Conservation (phyloP, 192 early-diverging fungal species). For the Backusella luteola region DNA sequence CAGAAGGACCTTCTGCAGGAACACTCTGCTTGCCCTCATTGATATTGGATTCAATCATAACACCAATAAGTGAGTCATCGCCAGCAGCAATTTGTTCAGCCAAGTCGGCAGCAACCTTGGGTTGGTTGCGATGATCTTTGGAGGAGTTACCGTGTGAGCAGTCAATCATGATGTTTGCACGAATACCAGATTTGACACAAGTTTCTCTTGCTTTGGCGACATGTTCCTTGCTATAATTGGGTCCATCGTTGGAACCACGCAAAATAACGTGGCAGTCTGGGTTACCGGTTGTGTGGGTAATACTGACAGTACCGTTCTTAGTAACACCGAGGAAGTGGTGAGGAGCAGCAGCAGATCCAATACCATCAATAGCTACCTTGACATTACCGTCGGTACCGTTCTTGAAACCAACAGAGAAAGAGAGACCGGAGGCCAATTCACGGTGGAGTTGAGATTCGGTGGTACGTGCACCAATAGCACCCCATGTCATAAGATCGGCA, state of each 20-base stretch:
- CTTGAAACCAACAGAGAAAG: conserved; percentile 80
- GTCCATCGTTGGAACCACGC: conserved; percentile 80
- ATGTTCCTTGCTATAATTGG: conserved; percentile 85
- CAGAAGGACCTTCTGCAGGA: conserved; percentile 68
- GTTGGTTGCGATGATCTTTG: conserved; percentile 86
- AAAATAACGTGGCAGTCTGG: conserved; percentile 91
- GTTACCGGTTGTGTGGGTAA: conserved; percentile 88
- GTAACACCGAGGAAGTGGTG: conserved; percentile 85
- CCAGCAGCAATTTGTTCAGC: conserved; percentile 59
- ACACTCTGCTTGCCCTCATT: conserved; percentile 79
- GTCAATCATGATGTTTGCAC: conserved; percentile 84
- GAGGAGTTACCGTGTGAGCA: conserved; percentile 94
- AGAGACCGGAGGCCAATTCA: conserved; percentile 80
- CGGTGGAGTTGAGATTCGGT: conserved; percentile 84
- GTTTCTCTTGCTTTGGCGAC: conserved; percentile 57
- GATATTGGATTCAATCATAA: conserved; percentile 96
- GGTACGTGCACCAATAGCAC: conserved; percentile 80
- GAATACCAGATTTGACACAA: conserved; percentile 57
- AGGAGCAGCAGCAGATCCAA: conserved; percentile 75
- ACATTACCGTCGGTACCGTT: conserved; percentile 83
- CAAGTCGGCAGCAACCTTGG: conserved; percentile 73
- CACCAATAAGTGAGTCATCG: conserved; percentile 74
- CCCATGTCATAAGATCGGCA: conserved; percentile 76
- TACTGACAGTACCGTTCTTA: conserved; percentile 81
- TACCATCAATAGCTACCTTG: conserved; percentile 87